A percentile compares a stretch with the other conserved stretches of the same genome.
phyloP scores from a whole-genome alignment of 2,329 filamentous ascomycete species.

The Eutypella sp. region DNA sequence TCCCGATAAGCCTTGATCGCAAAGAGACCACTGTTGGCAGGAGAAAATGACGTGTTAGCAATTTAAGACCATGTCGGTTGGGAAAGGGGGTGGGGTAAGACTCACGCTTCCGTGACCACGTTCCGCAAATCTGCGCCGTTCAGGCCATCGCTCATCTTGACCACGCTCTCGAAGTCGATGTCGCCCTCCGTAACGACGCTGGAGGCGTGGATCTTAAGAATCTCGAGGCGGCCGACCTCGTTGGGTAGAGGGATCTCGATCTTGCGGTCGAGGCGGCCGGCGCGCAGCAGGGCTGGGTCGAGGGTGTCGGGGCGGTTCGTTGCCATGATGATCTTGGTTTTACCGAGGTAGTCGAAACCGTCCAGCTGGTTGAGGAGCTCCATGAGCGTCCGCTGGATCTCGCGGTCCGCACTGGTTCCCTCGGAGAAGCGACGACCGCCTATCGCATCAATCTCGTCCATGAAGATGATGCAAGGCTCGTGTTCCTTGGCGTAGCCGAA shows the following conservation, averaged over 20 bases:
- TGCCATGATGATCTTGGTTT: constrained; percentile 99
- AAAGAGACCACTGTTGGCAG: constrained; percentile 83
- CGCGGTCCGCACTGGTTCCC: constrained; percentile 93
- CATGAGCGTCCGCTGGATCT: constrained; percentile 98
- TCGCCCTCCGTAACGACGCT: constrained; percentile 88
- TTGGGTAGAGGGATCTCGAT: constrained; percentile 97
- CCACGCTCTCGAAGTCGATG: constrained; percentile 97
- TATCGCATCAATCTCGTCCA: constrained; percentile 99
- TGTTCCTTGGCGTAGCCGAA: constrained; percentile 99
- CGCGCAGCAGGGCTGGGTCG: constrained; percentile 86
- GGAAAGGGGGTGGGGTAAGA: constrained; percentile 21
- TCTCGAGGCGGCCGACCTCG: constrained; percentile 91
- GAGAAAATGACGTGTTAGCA: constrained; percentile 18
- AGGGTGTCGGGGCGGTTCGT: constrained; percentile 96
- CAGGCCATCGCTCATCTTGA: constrained; percentile 98
- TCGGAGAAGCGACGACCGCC: constrained; percentile 95
- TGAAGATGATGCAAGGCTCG: constrained; percentile 99
- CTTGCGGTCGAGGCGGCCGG: constrained; percentile 91
- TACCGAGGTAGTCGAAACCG: constrained; percentile 97
- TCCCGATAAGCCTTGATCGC: constrained; percentile 98
- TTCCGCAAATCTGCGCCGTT: constrained; percentile 97
- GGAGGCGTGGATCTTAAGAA: constrained; percentile 93
- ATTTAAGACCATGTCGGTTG: not conserved
- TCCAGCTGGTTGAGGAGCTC: constrained; percentile 97
- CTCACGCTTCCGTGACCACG: constrained; percentile 96